Base-by-base conservation (phyloP, 2,329 filamentous ascomycete genomes). In the Botrytis fabae region DNA sequence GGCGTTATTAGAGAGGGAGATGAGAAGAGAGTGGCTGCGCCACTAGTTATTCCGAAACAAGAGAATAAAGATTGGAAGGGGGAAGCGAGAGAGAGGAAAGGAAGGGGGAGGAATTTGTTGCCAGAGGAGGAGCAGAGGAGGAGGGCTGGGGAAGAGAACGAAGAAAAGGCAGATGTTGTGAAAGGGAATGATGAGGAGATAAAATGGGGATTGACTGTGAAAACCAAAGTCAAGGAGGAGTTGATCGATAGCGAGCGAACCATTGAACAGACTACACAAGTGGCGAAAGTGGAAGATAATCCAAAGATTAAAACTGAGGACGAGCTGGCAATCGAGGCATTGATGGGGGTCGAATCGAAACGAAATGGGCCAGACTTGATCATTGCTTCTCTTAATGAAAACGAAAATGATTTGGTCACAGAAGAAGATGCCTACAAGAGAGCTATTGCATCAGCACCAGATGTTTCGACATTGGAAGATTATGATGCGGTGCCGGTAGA, bases 401-500 rank as follows among this genome's bases (percentile, higher is more conserved):
- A 76, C 7, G 74, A 72, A 28, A 60, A 59, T 44, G 44, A 38
- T 4, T 72, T 80, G 6, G 79, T 86, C 22, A 86, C 86, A n/a
- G 91, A 93, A 76, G 85, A 88, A 75, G 91, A 92, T 74, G 90
- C 90, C 4, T 95, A 94, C 79, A 85, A 86, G 46, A 87, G 88
- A 40, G 93, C 95, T 80, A 87, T 95, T 44, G 85, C 88, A 20
- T 84, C 88, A 40, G 91, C 94, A 1, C 94, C 94, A 1, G 92
- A 94, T 35, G 86, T 89, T 44, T 91, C 94, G 6, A 93, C 90
- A 0, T 84, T 97, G 28, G 92, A 93, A 48, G 93, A 96, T 79
- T 98, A 98, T 83, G 91, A 92, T 73, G 90, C 92, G 20, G 92
- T 97, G 75, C 95, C 96, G 0, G 94, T 98, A 25, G 95, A 98